These are phyloP conservation scores for Penicillium verrucosum DNA, from an alignment of 2,329 filamentous ascomycete species.

Conservation along the genomic window DNA sequence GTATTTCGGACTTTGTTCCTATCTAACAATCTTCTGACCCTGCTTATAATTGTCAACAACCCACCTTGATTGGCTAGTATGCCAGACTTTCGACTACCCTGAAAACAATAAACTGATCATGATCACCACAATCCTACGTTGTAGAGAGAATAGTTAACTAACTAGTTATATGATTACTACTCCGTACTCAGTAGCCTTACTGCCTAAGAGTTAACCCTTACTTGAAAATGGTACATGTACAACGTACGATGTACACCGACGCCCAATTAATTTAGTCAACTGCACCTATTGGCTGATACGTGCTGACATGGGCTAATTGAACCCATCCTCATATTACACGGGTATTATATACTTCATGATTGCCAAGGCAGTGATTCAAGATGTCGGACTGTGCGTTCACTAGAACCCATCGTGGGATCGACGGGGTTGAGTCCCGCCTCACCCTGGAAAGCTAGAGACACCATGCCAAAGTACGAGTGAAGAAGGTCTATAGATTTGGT, in stretches of 20 bases:
- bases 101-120: neutral
- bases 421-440: conserved; percentile 67
- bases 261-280: conserved; percentile 3
- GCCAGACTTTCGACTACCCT: neutral
- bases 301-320: conserved; percentile 13
- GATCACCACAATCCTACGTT: neutral
- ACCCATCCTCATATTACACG: conserved; percentile 1
- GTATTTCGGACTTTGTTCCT: neutral
- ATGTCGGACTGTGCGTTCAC: conserved; percentile 46
- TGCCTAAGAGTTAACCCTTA: neutral
- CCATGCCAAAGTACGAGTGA: conserved; percentile 84
- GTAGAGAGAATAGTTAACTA: neutral
- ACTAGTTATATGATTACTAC: neutral
- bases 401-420: conserved; percentile 74
- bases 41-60: neutral
- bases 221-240: neutral
- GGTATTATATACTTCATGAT: conserved; percentile 9
- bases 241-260: neutral
- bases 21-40: neutral
- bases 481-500: conserved; percentile 60
- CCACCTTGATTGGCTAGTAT: neutral
- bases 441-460: conserved; percentile 70
- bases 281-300: conserved; percentile 4
- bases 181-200: neutral
- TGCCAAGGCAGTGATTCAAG: conserved; percentile 42